Conservation (phyloP, 2,329 filamentous ascomycete genomes). For the Neofusicoccum sp. region DNA sequence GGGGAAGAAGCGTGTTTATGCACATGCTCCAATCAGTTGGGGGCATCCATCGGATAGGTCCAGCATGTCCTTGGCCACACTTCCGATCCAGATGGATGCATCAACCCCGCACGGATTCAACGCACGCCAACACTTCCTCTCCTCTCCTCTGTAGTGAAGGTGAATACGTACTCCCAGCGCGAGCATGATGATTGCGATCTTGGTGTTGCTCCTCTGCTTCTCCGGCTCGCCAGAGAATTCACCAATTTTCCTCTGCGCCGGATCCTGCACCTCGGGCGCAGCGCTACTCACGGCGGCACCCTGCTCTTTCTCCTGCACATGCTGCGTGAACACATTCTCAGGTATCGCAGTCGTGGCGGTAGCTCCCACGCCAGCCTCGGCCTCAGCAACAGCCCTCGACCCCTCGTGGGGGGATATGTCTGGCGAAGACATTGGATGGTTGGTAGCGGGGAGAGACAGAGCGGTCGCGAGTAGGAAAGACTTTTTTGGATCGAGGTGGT, state of each 20-base stretch:
- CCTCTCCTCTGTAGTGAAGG: no score
- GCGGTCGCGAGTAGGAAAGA: no score
- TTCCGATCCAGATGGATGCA: no score
- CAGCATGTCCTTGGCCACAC: no score
- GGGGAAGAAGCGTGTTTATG: no score
- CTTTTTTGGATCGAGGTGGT: no score
- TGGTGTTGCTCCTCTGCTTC: constrained; percentile 36
- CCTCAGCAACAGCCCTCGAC: no score
- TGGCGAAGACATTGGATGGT: background rate
- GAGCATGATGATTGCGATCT: constrained; percentile 51
- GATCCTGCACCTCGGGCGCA: background rate
- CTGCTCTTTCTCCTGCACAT: background rate
- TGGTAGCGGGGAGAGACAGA: background rate
- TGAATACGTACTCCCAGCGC: constrained; percentile 36
- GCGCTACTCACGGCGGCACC: background rate
- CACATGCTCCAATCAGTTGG: no score
- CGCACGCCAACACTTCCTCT: background rate
- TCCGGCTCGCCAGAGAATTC: constrained; percentile 15
- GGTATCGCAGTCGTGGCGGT: background rate
- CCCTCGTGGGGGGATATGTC: no score
- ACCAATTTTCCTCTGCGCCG: background rate
- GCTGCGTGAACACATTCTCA: background rate
- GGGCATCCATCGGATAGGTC: no score
- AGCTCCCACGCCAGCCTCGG: background rate
- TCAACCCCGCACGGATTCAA: no score